Conservation (phyloP, 139 green algal species). For the Marvania coccoides region DNA sequence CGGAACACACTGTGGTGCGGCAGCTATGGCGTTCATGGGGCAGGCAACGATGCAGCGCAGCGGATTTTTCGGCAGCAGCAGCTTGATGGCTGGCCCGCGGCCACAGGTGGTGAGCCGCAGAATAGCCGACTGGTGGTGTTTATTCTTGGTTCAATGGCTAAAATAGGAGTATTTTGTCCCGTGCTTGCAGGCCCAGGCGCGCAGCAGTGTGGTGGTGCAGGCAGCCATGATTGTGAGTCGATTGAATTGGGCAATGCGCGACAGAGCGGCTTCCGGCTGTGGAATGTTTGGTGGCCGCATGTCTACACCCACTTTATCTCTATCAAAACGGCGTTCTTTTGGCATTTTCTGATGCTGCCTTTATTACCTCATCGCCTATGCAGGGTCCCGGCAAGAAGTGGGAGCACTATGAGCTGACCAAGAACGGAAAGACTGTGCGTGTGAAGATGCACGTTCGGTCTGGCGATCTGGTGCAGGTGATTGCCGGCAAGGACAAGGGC, state of each 20-base stretch:
- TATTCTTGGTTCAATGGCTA: background rate
- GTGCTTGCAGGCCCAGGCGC: background rate
- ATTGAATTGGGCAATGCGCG: background rate
- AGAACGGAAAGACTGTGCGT: conserved; percentile 73
- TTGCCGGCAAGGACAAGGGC: conserved; percentile 89
- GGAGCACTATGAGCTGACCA: conserved; percentile 65
- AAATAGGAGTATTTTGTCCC: background rate
- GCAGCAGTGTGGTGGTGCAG: background rate
- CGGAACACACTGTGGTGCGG: background rate
- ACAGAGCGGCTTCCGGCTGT: background rate
- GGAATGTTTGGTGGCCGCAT: too few relatives aligned
- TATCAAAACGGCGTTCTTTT: too few relatives aligned
- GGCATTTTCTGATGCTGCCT: background rate
- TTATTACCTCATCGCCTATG: background rate
- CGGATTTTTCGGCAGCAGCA: conserved; percentile 1
- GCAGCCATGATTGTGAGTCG: conserved; percentile 7
- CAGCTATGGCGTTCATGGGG: background rate
- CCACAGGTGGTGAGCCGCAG: background rate
- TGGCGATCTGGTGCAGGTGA: conserved; percentile 87
- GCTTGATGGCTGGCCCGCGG: background rate
- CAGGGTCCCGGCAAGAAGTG: conserved; percentile 80
- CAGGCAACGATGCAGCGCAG: background rate
- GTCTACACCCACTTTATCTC: too few relatives aligned
- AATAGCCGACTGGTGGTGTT: background rate
- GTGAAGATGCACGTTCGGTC: conserved; percentile 81